Evolutionary conservation across 441 rosid genomes (phyloP), one percentile per base, ranked within the genome.

Genomic region (Hypseocharis bilobata): DNA sequence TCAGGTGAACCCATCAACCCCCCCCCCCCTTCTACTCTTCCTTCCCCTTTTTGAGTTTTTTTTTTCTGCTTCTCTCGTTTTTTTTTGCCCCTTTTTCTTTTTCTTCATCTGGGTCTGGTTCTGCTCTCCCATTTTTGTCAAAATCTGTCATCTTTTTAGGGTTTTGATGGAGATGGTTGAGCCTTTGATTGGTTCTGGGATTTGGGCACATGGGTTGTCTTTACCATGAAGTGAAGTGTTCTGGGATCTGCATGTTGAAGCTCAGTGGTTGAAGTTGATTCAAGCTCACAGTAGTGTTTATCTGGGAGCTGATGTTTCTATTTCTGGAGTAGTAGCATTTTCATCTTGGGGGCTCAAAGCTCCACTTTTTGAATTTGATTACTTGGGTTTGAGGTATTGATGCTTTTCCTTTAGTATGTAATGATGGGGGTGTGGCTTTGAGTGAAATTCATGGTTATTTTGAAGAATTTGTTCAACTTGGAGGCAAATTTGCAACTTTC

Each of bases 1-100:
- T 80, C 82, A 80, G 86, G 82, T 81, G 85, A 75, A 73, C 74
- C 77, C 44, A 60, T n/a, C n/a, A n/a, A n/a, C n/a, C n/a, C n/a
- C n/a, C n/a, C n/a, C 72, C 62, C 27, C 14, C 17, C 63, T 73
- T 27, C 57, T 23, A 6, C 70, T 60, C 65, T 54, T 61, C 67
- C 67, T 54, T 38, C 58, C 57, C 45, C 61, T 19, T 69, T 70
- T 51, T 64, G 42, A 44, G 8, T 64, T 56, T 56, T 55, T 66
- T 56, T 56, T 55, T 66, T 56, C 42, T 4, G 17, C n/a, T 20
- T 47, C n/a, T 27, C 65, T 69, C 68, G 63, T 76, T 60, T 36
- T 58, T 45, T 57, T 68, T 67, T 32, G 10, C 10, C 52, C 19
- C 8, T 49, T 19, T 58, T 23, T 60, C 14, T 32, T 52, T 60